Percentiles rank a stretch among this genome's conserved stretches.
Conservation (phyloP, 768 basidiomycete species). For the Auricularia sp. region DNA sequence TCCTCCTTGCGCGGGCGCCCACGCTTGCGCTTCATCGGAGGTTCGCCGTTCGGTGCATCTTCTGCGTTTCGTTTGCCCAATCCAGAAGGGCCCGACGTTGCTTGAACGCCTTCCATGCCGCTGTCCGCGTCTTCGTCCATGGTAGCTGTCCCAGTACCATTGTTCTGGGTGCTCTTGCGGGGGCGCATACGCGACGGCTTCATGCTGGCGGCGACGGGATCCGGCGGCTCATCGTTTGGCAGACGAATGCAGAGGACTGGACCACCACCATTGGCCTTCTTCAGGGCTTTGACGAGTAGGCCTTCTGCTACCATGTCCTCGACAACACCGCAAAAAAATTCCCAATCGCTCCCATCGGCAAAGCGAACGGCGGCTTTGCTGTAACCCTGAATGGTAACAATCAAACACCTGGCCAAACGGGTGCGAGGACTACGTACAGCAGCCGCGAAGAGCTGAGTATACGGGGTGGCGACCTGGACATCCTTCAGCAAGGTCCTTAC, state of each 20-base stretch:
- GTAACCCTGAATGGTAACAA: background rate
- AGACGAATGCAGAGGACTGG: background rate
- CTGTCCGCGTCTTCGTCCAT: background rate
- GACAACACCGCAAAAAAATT: background rate
- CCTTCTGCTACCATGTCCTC: background rate
- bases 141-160: background rate
- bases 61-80: background rate
- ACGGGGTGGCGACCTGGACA: background rate
- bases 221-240: background rate
- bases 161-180: background rate
- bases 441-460: background rate
- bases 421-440: background rate
- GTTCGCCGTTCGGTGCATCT: background rate
- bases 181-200: background rate
- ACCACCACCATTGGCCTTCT: background rate
- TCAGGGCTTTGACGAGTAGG: background rate
- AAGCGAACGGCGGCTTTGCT: background rate
- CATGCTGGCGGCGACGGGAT: background rate
- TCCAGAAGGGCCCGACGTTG: background rate
- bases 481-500: background rate
- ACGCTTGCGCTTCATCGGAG: constrained; percentile 20
- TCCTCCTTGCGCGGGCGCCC: constrained; percentile 18
- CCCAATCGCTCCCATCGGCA: background rate
- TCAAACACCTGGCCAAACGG: background rate
- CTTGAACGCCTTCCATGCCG: background rate